Percentiles rank a stretch among this genome's conserved stretches.
phyloP scores from a whole-genome alignment of 345 rosid genomes.

The Gossypium turneri region DNA sequence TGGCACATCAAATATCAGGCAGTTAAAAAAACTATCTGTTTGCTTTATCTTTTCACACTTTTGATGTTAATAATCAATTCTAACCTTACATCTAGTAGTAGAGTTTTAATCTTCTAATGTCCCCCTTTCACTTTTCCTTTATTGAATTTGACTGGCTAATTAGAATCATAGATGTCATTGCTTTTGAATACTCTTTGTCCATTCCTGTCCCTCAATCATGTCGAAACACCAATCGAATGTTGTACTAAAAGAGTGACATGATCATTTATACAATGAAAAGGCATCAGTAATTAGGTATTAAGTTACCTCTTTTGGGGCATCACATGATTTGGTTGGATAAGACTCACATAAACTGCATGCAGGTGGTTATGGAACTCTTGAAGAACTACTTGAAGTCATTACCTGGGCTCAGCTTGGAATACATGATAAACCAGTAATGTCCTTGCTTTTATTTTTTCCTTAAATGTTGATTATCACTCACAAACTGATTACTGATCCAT shows the following conservation, averaged over 20 bases:
- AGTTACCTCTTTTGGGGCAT: conserved; percentile 3
- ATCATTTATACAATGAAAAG: conserved; percentile 15
- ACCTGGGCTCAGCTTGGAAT: conserved; percentile 99
- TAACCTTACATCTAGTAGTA: conserved; percentile 1
- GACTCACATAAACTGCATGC: conserved; percentile 12
- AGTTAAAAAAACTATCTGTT: neutral
- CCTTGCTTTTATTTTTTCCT: neutral
- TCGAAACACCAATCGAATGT: conserved; percentile 8
- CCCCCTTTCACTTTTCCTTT: neutral
- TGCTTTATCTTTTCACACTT: conserved; percentile 10
- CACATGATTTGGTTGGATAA: conserved; percentile 7
- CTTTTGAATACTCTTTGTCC: neutral
- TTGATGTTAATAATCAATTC: conserved; percentile 10
- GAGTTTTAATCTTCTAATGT: neutral
- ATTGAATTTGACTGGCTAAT: neutral
- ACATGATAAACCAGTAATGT: conserved; percentile 84
- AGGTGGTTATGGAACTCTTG: conserved; percentile 99
- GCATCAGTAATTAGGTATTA: neutral
- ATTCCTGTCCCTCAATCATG: conserved; percentile 14
- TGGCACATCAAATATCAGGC: conserved; percentile 4
- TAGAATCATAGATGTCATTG: conserved; percentile 9
- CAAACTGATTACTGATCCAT: neutral
- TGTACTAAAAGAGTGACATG: neutral
- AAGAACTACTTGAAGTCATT: conserved; percentile 94
- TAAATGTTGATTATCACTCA: neutral